Base-by-base conservation (phyloP, 352 stramenopile species). In the Aphanomyces invadans region DNA sequence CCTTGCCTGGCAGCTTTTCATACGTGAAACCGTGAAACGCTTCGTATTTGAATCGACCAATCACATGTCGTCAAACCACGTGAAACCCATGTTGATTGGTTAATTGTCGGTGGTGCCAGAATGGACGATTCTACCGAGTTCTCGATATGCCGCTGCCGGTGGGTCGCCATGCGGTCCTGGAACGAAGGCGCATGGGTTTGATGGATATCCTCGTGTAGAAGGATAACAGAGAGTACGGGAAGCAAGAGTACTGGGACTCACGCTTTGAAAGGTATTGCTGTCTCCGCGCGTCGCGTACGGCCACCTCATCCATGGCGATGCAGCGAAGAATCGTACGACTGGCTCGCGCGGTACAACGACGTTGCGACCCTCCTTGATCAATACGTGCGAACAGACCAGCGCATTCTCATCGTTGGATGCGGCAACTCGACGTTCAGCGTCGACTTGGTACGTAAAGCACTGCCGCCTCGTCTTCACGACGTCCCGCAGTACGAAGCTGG, bases 251-350 rank as follows among this genome's bases (percentile, higher is more conserved):
- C 75, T 92, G 84, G 84, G 76, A 92, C 60, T 73, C 70, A 44
- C 73, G 84, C 61, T 92, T 90, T 62, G 60, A 76, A 54, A 73
- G 67, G 76, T 86, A 68, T n/a, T n/a, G n/a, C n/a, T n/a, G n/a
- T n/a, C n/a, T n/a, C n/a, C n/a, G n/a, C n/a, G n/a, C 29, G 21
- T 62, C 11, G 33, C 2, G 17, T 2, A 39, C 39, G 15, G 15
- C 9, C 10, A 63, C 39, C 15, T 63, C 39, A 15, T 4, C 17
- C 33, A 36, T 15, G 11, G 21, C 4, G 1, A 51, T 26, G 17
- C 45, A 86, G 78, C 29, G 84, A 92, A 52, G 80, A 88, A 45
- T 78, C 71, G 62, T 92, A 89, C 73, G 84, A 92, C 74, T 92
- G 84, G 84, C 65, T 92, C 32, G 75, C 79, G 2, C 61, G 69